phyloP scores from a whole-genome alignment of 306 rosid species.

The Sicyos baderoa region DNA sequence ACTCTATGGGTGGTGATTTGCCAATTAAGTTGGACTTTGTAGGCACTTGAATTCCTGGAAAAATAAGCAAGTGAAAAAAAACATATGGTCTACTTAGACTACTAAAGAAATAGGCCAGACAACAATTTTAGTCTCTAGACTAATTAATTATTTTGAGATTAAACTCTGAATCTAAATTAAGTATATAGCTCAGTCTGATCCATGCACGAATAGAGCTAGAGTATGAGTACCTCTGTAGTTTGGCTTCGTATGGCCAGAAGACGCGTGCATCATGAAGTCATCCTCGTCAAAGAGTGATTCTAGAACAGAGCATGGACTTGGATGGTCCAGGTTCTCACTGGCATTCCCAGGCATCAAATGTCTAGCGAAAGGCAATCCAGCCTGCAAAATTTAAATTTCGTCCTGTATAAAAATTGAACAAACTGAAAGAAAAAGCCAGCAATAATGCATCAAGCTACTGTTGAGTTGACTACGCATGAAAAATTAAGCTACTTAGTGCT shows the following conservation, averaged over 20 bases:
- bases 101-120: not conserved
- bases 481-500: not conserved
- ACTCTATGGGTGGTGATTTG: slow-evolving; percentile 94
- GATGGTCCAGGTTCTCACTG: slow-evolving; percentile 61
- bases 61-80: slow-evolving; percentile 10
- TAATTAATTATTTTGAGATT: not conserved
- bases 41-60: slow-evolving; percentile 32
- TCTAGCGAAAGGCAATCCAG: slow-evolving; percentile 44
- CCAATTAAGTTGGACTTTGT: slow-evolving; percentile 73
- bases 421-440: not conserved
- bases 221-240: slow-evolving; percentile 36
- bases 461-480: not conserved
- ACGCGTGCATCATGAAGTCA: slow-evolving; percentile 38
- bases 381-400: slow-evolving; percentile 34
- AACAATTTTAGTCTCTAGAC: not conserved
- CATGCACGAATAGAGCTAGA: slow-evolving; percentile 9
- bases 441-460: not conserved
- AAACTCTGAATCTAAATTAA: not conserved
- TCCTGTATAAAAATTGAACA: not conserved
- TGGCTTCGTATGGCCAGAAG: slow-evolving; percentile 33
- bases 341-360: slow-evolving; percentile 32
- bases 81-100: not conserved
- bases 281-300: slow-evolving; percentile 59
- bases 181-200: not conserved
- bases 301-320: slow-evolving; percentile 87